These are phyloP conservation scores for Diplodia mutila DNA, from an alignment of 2,329 filamentous ascomycete genomes.

Conservation along the genomic window DNA sequence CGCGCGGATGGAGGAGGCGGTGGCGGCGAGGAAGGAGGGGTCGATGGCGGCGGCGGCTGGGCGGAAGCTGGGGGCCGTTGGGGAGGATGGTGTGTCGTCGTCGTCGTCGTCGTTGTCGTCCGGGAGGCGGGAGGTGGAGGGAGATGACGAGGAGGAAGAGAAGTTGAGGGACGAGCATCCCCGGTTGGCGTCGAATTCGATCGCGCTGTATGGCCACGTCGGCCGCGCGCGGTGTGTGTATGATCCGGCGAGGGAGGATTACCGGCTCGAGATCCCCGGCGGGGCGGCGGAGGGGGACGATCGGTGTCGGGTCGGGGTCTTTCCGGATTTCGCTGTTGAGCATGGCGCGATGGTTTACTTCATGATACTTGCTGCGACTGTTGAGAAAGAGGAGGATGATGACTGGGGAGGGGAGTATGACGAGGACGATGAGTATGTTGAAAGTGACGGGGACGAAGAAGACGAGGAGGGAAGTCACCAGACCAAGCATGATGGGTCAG, in stretches of 20 bases:
- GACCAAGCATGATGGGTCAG: too few species aligned
- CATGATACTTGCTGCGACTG: not conserved
- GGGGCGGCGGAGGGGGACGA: not conserved
- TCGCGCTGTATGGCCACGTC: not conserved
- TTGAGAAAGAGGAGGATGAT: not conserved
- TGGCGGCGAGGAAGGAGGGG: not conserved
- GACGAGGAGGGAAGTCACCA: not conserved
- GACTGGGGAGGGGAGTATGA: not conserved
- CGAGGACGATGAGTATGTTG: not conserved
- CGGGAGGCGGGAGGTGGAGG: not conserved
- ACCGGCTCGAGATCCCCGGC: not conserved
- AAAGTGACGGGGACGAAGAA: not conserved
- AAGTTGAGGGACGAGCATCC: not conserved
- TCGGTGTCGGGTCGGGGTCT: not conserved
- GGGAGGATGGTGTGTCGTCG: too few species aligned
- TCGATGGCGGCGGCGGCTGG: not conserved
- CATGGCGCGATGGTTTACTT: not conserved
- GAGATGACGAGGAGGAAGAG: not conserved
- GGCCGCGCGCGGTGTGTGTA: not conserved
- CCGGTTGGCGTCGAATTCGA: not conserved
- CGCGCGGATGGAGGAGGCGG: not conserved
- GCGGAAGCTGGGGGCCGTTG: not conserved
- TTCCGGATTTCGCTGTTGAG: not conserved
- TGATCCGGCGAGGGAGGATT: not conserved
- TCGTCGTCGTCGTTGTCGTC: too few species aligned